phyloP scores from a whole-genome alignment of 371 early-diverging fungal genomes.

The Choanephora cucurbitarum region DNA sequence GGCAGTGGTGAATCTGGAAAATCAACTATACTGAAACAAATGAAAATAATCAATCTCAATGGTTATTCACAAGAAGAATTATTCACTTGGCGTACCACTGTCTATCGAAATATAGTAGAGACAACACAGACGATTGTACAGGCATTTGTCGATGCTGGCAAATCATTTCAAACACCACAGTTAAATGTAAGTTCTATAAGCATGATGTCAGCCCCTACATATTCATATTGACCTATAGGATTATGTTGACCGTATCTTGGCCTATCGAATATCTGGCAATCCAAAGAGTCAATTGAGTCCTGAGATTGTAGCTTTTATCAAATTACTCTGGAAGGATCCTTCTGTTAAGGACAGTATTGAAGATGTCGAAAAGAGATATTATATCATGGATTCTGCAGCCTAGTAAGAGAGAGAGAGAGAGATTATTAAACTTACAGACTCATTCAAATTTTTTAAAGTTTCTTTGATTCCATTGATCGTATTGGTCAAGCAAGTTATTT shows the following conservation, averaged over 20 bases:
- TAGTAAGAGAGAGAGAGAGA: slow-evolving; percentile 35
- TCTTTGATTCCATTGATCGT: slow-evolving; percentile 57
- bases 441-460: slow-evolving; percentile 46
- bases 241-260: slow-evolving; percentile 17
- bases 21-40: slow-evolving; percentile 90
- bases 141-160: slow-evolving; percentile 49
- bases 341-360: slow-evolving; percentile 58
- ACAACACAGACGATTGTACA: slow-evolving; percentile 66
- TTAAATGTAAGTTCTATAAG: slow-evolving; percentile 21
- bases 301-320: slow-evolving; percentile 65
- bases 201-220: too few species aligned
- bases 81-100: slow-evolving; percentile 68
- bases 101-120: slow-evolving; percentile 82
- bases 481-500: slow-evolving; percentile 63
- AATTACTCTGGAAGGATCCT: slow-evolving; percentile 70
- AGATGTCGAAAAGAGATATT: slow-evolving; percentile 64
- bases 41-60: slow-evolving; percentile 91
- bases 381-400: slow-evolving; percentile 81
- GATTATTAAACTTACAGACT: too few species aligned
- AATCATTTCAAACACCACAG: slow-evolving; percentile 9
- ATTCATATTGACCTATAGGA: too few species aligned
- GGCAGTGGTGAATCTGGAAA: slow-evolving; percentile 92
- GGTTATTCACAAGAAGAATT: slow-evolving; percentile 86
- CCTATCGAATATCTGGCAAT: slow-evolving; percentile 30
- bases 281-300: slow-evolving; percentile 33